Percentiles rank a stretch among this genome's conserved stretches.
phyloP scores from a whole-genome alignment of 2,329 filamentous ascomycete genomes.

The Erysiphe pulchra region DNA sequence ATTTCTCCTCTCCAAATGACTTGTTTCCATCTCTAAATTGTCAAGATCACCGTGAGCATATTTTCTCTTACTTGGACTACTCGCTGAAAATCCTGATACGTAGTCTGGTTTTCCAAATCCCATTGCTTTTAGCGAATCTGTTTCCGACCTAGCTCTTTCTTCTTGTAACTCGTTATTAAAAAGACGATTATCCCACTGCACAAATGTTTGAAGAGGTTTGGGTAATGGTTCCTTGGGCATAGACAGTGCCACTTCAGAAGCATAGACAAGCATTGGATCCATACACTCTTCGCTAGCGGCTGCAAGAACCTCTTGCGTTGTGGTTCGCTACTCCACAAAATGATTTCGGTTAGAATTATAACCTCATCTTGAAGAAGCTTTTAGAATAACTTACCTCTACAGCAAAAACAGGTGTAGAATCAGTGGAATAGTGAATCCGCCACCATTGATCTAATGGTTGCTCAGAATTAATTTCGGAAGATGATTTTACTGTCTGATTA shows the following conservation, averaged over 20 bases:
- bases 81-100: constrained; percentile 1
- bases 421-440: constrained; percentile 21
- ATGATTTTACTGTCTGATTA: constrained; percentile 11
- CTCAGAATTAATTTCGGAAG: neutral
- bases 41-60: constrained; percentile 2
- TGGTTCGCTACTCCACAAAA: constrained; percentile 18
- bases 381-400: constrained; percentile 19
- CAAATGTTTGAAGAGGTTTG: constrained; percentile 15
- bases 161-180: constrained; percentile 22
- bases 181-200: constrained; percentile 23
- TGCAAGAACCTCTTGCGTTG: constrained; percentile 19
- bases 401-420: constrained; percentile 18
- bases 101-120: neutral
- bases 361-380: neutral
- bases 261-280: constrained; percentile 24
- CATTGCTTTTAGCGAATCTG: neutral
- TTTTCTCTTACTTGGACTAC: constrained; percentile 9
- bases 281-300: constrained; percentile 23
- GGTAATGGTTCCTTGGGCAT: constrained; percentile 16
- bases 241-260: constrained; percentile 22
- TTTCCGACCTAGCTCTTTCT: constrained; percentile 1
- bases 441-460: constrained; percentile 25
- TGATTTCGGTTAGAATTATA: neutral
- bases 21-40: neutral
- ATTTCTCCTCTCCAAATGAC: neutral